Conservation (phyloP, 371 early-diverging fungal genomes). For the Lichtheimia ramosa region DNA sequence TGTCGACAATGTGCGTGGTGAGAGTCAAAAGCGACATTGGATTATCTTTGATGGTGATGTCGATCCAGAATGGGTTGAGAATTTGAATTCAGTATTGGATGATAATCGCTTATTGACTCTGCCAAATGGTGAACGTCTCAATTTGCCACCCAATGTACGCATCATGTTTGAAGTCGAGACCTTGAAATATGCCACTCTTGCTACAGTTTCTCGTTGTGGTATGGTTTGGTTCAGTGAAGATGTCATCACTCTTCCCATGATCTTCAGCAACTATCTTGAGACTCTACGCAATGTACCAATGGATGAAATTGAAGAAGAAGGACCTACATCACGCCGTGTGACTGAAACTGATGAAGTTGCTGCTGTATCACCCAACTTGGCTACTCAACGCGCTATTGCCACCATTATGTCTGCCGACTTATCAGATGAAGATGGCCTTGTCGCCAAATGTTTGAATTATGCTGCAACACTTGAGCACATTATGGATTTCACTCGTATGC, state of each 20-base stretch:
- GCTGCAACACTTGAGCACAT: constrained; percentile 84
- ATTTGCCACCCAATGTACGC: constrained; percentile 93
- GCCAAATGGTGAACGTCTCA: constrained; percentile 98
- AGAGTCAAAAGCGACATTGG: constrained; percentile 93
- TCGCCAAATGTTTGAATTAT: constrained; percentile 71
- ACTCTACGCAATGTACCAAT: constrained; percentile 75
- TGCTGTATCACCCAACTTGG: constrained; percentile 60
- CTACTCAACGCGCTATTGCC: constrained; percentile 77
- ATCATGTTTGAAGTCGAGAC: constrained; percentile 99
- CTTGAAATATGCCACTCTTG: constrained; percentile 94
- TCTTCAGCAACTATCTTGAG: constrained; percentile 82
- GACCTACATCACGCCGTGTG: constrained; percentile 32
- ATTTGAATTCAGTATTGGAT: constrained; percentile 97
- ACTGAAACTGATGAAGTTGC: constrained; percentile 52
- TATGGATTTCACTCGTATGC: constrained; percentile 94
- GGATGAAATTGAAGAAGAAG: constrained; percentile 82
- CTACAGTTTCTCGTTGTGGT: constrained; percentile 99
- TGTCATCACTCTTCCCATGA: constrained; percentile 83
- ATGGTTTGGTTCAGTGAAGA: constrained; percentile 99
- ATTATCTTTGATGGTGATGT: constrained; percentile 99
- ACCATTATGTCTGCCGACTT: constrained; percentile 74
- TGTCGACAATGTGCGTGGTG: constrained; percentile 97
- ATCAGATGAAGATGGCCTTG: constrained; percentile 69
- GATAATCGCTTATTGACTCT: constrained; percentile 96
- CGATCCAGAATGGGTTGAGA: constrained; percentile 99